Percentiles rank a stretch among this genome's conserved stretches.
phyloP scores from a whole-genome alignment of 2,329 filamentous ascomycete genomes.

The Sarocladium oryzae region DNA sequence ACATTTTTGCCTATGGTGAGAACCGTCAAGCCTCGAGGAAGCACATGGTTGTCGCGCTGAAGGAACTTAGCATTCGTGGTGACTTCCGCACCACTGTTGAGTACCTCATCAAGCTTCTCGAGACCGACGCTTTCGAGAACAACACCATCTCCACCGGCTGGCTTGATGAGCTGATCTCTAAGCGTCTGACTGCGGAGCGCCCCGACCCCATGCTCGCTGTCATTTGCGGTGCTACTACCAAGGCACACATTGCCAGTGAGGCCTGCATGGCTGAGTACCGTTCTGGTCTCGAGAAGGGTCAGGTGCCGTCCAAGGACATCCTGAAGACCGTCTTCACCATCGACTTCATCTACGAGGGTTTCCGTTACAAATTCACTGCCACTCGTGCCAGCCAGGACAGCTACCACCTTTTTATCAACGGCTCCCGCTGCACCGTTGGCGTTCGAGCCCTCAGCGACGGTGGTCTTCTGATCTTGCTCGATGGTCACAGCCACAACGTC shows the following conservation, averaged over 20 bases:
- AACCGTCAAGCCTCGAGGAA: slow-evolving; percentile 93
- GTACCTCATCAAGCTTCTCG: slow-evolving; percentile 96
- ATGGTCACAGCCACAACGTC: slow-evolving; percentile 91
- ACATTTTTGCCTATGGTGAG: slow-evolving; percentile 98
- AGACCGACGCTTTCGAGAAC: slow-evolving; percentile 96
- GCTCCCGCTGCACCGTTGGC: slow-evolving; percentile 90
- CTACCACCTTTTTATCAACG: slow-evolving; percentile 98
- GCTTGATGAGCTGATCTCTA: slow-evolving; percentile 97
- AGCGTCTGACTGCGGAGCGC: slow-evolving; percentile 92
- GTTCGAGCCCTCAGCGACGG: slow-evolving; percentile 90
- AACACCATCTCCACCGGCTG: slow-evolving; percentile 99
- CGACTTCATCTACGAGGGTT: slow-evolving; percentile 97
- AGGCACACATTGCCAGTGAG: slow-evolving; percentile 93
- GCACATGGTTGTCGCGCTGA: slow-evolving; percentile 98
- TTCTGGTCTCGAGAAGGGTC: slow-evolving; percentile 87
- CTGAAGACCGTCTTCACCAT: slow-evolving; percentile 96
- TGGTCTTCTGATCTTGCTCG: slow-evolving; percentile 83
- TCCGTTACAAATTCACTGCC: slow-evolving; percentile 95
- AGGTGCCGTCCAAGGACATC: slow-evolving; percentile 93
- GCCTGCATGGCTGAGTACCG: slow-evolving; percentile 81
- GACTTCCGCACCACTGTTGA: slow-evolving; percentile 98
- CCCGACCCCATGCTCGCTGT: slow-evolving; percentile 92
- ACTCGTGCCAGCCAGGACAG: slow-evolving; percentile 87
- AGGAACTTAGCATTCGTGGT: slow-evolving; percentile 98
- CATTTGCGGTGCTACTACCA: slow-evolving; percentile 88